These are phyloP conservation scores for Solanum appendiculatum DNA, from an alignment of 257 asterid species.

Conservation along the genomic window DNA sequence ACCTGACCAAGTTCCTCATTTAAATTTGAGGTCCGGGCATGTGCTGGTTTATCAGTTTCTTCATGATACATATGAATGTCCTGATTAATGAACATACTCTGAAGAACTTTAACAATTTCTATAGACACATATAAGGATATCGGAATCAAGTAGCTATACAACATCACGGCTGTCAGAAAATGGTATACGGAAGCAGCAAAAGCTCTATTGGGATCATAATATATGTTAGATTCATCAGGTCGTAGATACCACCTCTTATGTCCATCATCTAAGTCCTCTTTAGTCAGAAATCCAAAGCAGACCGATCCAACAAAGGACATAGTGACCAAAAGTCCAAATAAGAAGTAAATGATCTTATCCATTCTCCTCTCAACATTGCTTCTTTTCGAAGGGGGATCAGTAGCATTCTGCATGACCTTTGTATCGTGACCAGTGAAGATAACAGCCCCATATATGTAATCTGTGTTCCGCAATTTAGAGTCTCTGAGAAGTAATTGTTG, in stretches of 20 bases:
- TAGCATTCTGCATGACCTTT: conserved; percentile 83
- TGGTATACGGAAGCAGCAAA: conserved; percentile 64
- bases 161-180: conserved; percentile 65
- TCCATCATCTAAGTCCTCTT: conserved; percentile 43
- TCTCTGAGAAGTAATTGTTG: conserved; percentile 82
- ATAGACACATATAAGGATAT: conserved; percentile 83
- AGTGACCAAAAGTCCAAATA: conserved; percentile 53
- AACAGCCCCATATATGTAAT: conserved; percentile 66
- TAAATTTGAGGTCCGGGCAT: conserved; percentile 83
- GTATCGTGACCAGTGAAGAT: conserved; percentile 89
- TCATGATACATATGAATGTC: conserved; percentile 79
- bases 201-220: conserved; percentile 66
- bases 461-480: conserved; percentile 79
- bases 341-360: conserved; percentile 72
- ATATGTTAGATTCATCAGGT: conserved; percentile 38
- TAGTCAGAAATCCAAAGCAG: conserved; percentile 62
- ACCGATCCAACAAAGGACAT: conserved; percentile 62
- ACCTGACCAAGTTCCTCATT: conserved; percentile 95
- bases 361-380: conserved; percentile 81
- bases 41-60: conserved; percentile 84
- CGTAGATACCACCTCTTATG: conserved; percentile 71
- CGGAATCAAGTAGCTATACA: conserved; percentile 73
- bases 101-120: conserved; percentile 85
- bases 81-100: conserved; percentile 70
- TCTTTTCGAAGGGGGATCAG: conserved; percentile 86